Evolutionary conservation across 2,329 filamentous ascomycete genomes (phyloP).

Genomic region (Monilinia polystroma): DNA sequence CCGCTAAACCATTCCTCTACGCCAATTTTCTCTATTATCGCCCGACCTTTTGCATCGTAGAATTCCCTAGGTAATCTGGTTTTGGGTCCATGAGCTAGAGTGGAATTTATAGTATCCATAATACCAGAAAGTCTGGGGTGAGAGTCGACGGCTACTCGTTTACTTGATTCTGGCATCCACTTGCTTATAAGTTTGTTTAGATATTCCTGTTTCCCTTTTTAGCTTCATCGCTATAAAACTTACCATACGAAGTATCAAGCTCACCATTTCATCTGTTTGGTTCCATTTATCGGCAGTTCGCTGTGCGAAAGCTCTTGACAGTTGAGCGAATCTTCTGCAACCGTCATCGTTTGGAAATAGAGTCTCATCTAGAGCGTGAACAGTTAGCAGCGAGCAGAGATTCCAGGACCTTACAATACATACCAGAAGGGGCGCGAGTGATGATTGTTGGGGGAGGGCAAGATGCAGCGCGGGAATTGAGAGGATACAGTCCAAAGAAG

Average conservation of each 20-base stretch:
- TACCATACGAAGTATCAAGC: too few species aligned
- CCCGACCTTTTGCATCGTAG: conserved; percentile 71
- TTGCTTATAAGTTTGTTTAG: conserved; percentile 74
- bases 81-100: conserved; percentile 75
- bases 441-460: conserved; percentile 66
- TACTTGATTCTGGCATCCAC: conserved; percentile 75
- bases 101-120: conserved; percentile 92
- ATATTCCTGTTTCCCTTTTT: conserved; percentile 77
- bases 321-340: conserved; percentile 69
- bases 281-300: conserved; percentile 74
- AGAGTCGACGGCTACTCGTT: conserved; percentile 75
- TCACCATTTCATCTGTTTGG: conserved; percentile 68
- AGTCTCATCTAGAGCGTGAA: conserved; percentile 59
- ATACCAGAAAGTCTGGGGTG: conserved; percentile 83
- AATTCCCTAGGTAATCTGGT: conserved; percentile 82
- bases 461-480: conserved; percentile 47
- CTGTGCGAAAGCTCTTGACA: conserved; percentile 69
- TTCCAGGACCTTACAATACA: not conserved
- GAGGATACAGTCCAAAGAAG: conserved; percentile 73
- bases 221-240: conserved; percentile 56
- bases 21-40: conserved; percentile 69
- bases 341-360: conserved; percentile 75
- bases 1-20: conserved; percentile 93
- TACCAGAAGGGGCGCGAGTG: conserved; percentile 53
- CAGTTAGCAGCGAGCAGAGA: conserved; percentile 1